A percentile compares a stretch with the other conserved stretches of the same genome.
Evolutionary conservation across 139 green algal genomes (phyloP).

Genomic region (Mesotaenium endlicherianum): DNA sequence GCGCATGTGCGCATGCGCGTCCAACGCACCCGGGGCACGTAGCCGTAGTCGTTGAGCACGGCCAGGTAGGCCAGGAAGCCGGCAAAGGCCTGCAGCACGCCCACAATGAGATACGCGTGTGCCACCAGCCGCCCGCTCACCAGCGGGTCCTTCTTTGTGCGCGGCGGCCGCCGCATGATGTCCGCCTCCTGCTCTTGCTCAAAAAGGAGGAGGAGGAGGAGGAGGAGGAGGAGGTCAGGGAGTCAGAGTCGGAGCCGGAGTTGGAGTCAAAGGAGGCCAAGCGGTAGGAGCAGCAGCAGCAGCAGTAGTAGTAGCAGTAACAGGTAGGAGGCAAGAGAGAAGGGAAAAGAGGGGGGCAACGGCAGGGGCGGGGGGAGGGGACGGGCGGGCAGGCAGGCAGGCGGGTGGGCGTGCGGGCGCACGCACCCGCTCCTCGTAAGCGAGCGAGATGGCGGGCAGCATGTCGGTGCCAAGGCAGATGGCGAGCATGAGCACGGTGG

Average conservation of each 20-base stretch:
- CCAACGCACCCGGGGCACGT: slow-evolving; percentile 57
- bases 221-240: not conserved
- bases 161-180: slow-evolving; percentile 75
- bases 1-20: too few species aligned
- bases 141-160: slow-evolving; percentile 63
- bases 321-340: too few species aligned
- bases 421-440: slow-evolving; percentile 67
- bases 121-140: slow-evolving; percentile 68
- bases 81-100: slow-evolving; percentile 58
- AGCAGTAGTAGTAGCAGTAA: not conserved
- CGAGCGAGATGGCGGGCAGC: slow-evolving; percentile 80
- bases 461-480: slow-evolving; percentile 79
- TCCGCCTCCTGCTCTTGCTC: slow-evolving; percentile 60
- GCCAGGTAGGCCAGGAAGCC: slow-evolving; percentile 77
- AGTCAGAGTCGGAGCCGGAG: not conserved
- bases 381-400: not conserved
- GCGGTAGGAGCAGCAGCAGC: not conserved
- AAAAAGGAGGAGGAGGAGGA: not conserved
- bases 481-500: slow-evolving; percentile 75
- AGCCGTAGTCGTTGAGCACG: slow-evolving; percentile 79
- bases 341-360: too few species aligned
- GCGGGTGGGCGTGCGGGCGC: too few species aligned
- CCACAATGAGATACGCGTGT: slow-evolving; percentile 78
- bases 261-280: not conserved
- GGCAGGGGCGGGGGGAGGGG: not conserved